Conservation (phyloP, 305 asterid genomes). For the Fraxinus nigra region DNA sequence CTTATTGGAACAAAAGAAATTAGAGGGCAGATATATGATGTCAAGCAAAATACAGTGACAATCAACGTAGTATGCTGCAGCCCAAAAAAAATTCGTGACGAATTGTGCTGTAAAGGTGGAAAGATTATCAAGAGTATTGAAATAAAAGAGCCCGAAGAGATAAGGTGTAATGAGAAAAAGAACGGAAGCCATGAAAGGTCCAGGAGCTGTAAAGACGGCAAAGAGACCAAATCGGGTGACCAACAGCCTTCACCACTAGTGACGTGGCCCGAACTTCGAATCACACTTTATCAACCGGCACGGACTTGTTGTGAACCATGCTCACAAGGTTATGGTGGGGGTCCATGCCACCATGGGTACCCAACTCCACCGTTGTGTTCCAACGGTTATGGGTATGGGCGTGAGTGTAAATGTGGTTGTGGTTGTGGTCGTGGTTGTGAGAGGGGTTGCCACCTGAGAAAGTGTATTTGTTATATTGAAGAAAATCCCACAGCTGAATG, state of each 20-base stretch:
- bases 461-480: slow-evolving; percentile 9
- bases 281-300: slow-evolving; percentile 28
- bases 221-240: too few species aligned
- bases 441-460: slow-evolving; percentile 22
- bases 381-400: slow-evolving; percentile 14
- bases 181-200: too few species aligned
- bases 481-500: neutral
- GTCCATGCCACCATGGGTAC: slow-evolving; percentile 43
- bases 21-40: slow-evolving; percentile 50
- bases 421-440: slow-evolving; percentile 4
- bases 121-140: slow-evolving; percentile 41
- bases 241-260: slow-evolving; percentile 29
- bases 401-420: neutral
- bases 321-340: slow-evolving; percentile 28
- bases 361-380: slow-evolving; percentile 37
- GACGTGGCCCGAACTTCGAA: slow-evolving; percentile 18
- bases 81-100: slow-evolving; percentile 58
- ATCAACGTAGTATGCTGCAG: slow-evolving; percentile 61
- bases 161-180: too few species aligned
- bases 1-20: slow-evolving; percentile 39
- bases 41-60: slow-evolving; percentile 43
- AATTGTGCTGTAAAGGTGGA: slow-evolving; percentile 46
- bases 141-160: too few species aligned
- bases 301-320: slow-evolving; percentile 30
- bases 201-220: too few species aligned